A percentile compares a stretch with the other conserved stretches of the same genome.
These are phyloP conservation scores for Alternaria atra DNA, from an alignment of 2,329 filamentous ascomycete species.

Conservation along the genomic window DNA sequence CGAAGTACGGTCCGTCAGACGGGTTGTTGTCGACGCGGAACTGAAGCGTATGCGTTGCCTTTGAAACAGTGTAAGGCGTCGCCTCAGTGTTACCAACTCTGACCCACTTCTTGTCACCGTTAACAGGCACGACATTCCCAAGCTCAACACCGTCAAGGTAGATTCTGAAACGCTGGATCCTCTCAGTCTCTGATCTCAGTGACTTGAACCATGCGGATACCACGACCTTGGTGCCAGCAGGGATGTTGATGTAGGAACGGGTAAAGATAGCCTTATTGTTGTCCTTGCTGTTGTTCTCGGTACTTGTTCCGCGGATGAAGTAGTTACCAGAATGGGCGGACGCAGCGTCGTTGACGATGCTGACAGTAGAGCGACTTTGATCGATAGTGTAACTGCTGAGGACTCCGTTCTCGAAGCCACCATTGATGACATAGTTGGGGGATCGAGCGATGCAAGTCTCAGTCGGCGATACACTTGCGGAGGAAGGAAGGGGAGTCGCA, in stretches of 20 bases:
- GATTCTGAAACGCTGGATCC: conserved; percentile 1
- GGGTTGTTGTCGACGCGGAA: neutral
- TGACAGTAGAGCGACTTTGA: neutral
- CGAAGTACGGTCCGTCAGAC: neutral
- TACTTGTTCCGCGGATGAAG: neutral
- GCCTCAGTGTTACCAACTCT: neutral
- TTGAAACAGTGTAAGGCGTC: neutral
- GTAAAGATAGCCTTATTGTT: neutral
- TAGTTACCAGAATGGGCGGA: neutral
- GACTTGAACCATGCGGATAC: conserved; percentile 2
- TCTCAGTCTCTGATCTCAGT: neutral
- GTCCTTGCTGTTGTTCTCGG: neutral
- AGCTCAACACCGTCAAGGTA: neutral
- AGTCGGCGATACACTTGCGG: neutral
- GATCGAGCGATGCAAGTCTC: neutral
- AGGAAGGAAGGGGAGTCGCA: neutral
- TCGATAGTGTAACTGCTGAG: neutral
- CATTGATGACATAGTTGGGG: neutral
- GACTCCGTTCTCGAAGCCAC: neutral
- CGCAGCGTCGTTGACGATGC: neutral
- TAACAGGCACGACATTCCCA: neutral
- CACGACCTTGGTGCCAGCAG: neutral
- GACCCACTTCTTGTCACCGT: neutral
- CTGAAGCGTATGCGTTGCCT: neutral
- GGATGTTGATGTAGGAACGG: neutral